Percentiles rank a stretch among this genome's conserved stretches.
Conservation (phyloP, 2,329 filamentous ascomycete species). For the Aspergillus uvarum region DNA sequence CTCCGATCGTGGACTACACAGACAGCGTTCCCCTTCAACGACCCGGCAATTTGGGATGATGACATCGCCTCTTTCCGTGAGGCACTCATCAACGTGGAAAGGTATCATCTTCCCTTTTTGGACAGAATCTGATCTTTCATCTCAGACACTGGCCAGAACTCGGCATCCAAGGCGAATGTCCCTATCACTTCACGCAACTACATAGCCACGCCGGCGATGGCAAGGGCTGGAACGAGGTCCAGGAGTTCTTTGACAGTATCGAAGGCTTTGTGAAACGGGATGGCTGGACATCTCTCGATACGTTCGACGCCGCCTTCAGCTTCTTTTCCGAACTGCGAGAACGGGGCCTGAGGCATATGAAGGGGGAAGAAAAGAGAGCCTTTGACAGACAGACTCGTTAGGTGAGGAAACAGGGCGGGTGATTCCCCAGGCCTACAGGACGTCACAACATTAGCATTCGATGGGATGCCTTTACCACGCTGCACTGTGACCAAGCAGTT, state of each 20-base stretch:
- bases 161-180: slow-evolving; percentile 15
- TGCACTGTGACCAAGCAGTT: too few species aligned
- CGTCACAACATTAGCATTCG: too few species aligned
- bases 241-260: slow-evolving; percentile 40
- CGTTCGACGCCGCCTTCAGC: slow-evolving; percentile 34
- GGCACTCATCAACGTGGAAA: slow-evolving; percentile 27
- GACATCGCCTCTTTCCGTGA: slow-evolving; percentile 26
- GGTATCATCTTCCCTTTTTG: neutral
- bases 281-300: slow-evolving; percentile 41
- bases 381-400: slow-evolving; percentile 26
- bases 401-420: neutral
- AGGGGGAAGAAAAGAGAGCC: slow-evolving; percentile 29
- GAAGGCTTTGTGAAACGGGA: slow-evolving; percentile 38
- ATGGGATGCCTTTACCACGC: too few species aligned
- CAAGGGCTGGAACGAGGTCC: slow-evolving; percentile 26
- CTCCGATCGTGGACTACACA: slow-evolving; percentile 25
- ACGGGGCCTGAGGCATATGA: slow-evolving; percentile 31
- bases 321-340: slow-evolving; percentile 37
- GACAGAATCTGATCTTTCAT: neutral
- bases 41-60: slow-evolving; percentile 28
- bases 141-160: slow-evolving; percentile 21
- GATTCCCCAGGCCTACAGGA: too few species aligned
- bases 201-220: slow-evolving; percentile 17
- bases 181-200: slow-evolving; percentile 23
- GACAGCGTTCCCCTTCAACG: slow-evolving; percentile 23